Evolutionary conservation across 768 basidiomycete species (phyloP), one percentile per base, ranked within the genome.

Genomic region (Podaxis mareebaensis): DNA sequence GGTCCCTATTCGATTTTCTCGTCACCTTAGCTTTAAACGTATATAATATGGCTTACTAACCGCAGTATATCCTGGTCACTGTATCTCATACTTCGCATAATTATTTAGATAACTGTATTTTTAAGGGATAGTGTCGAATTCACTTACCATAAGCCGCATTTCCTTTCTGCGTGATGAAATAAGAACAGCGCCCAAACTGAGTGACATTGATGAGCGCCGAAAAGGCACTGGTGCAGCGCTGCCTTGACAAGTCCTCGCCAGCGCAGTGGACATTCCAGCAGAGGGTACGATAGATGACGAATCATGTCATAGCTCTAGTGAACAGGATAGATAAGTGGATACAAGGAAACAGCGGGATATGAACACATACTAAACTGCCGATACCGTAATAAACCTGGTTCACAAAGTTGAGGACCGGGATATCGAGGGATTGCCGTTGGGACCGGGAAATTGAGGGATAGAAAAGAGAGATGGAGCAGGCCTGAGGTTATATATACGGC

Each of bases 61-160:
- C 33, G 13, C 24, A 48, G 59, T 60, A 60, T 60, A 60, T 53
- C 52, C 44, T 42, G 44, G 55, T 33, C 61, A 51, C 36, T 57
- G 55, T 63, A 63, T 51, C 40, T 39, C 48, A 38, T 62, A 62
- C 53, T 28, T 30, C 38, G 40, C 60, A 57, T 63, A 56, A 62
- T 62, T 62, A 56, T 56, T 46, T 57, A 63, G 61, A 53, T 26
- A 28, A 60, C 30, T 63, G 61, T 63, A 63, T 63, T 63, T 63
- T 63, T 63, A 63, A 24, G 44, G 46, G 48, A 12, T 51, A 57
- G 40, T 28, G 12, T 38, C 48, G 36, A 63, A 56, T 51, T 55
- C 51, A 63, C 53, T 63, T 57, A 57, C 54, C 24, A 55, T 38
- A 33, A 33, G 8, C 33, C 8, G 33, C 24, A 17, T 26, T 28